Evolutionary conservation across 176 grass and related monocot species (phyloP).

Genomic region (Raddia distichophylla): DNA sequence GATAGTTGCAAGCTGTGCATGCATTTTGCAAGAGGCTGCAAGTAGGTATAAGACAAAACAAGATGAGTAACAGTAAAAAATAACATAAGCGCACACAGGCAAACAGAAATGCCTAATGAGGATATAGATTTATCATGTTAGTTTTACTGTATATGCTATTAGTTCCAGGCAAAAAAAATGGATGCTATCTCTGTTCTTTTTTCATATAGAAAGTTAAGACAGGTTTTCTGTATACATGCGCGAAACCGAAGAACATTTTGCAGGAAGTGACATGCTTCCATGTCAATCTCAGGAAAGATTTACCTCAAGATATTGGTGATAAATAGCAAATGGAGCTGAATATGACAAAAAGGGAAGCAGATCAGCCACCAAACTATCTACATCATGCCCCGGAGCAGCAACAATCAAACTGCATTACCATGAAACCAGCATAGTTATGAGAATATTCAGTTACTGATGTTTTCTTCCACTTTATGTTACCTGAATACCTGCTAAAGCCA

Average conservation of each 20-base stretch:
- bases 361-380: constrained; percentile 67
- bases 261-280: not conserved
- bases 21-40: constrained; percentile 87
- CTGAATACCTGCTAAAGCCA: constrained; percentile 90
- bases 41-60: not conserved
- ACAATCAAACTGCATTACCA: constrained; percentile 83
- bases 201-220: not conserved
- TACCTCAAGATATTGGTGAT: constrained; percentile 92
- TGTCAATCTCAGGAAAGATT: constrained; percentile 17
- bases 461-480: constrained; percentile 39
- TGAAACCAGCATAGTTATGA: constrained; percentile 21
- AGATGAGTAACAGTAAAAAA: constrained; percentile 31
- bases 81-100: not conserved
- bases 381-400: constrained; percentile 75
- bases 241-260: constrained; percentile 18
- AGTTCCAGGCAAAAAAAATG: constrained; percentile 2
- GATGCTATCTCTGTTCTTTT: not conserved
- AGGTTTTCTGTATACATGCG: not conserved
- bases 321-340: constrained; percentile 93
- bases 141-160: constrained; percentile 6
- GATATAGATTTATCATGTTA: not conserved
- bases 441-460: not conserved
- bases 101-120: constrained; percentile 8
- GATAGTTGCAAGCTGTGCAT: constrained; percentile 82
- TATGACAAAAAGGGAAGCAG: constrained; percentile 82